Base-by-base conservation (phyloP, 768 basidiomycete genomes). In the Solioccasus polychromus region DNA sequence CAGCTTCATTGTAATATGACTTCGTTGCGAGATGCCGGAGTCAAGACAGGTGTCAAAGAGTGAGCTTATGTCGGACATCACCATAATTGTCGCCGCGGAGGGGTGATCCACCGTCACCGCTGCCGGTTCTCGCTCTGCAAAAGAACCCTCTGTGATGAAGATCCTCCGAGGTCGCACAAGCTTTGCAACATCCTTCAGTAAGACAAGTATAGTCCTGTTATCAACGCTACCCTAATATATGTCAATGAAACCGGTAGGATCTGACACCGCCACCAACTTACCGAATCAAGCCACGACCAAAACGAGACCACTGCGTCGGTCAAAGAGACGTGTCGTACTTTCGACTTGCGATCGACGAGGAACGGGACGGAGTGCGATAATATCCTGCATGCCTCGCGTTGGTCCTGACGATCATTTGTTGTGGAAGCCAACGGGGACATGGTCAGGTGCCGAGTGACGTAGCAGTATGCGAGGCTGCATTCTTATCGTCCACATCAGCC, bases 401-500 rank as follows among this genome's bases (percentile, higher is more conserved):
- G 62, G 45, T 83, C 81, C 9, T 72, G 54, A 39, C 69, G 61
- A 6, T 71, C 70, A 0, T 66, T 57, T 14, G 58, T 42, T 8
- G 76, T 52, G 12, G 68, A 64, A 0, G 75, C 73, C 35, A 92
- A 66, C 1, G 83, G 78, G 1, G 83, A 83, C 15, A 71, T 62
- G 12, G 76, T 75, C 19, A 90, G 66, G 55, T 76, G 76, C 9
- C 88, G 83, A 31, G 80, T 81, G 14, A 70, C 67, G 54, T 82
- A 88, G 2, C 79, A 71, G 59, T 92, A 92, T 8, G 82, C 75
- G 39, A 90, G 67, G 42, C 88, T 90, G 44, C 17, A 51, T 6
- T 36, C 34, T 30, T 5, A 37, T 47, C 8, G 31, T 20, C 17
- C 23, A 18, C 9, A 20, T 38, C 24, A 45, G 45, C 32, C 32